phyloP scores from a whole-genome alignment of 192 early-diverging fungal genomes.

The Hyaloraphidium curvatum region DNA sequence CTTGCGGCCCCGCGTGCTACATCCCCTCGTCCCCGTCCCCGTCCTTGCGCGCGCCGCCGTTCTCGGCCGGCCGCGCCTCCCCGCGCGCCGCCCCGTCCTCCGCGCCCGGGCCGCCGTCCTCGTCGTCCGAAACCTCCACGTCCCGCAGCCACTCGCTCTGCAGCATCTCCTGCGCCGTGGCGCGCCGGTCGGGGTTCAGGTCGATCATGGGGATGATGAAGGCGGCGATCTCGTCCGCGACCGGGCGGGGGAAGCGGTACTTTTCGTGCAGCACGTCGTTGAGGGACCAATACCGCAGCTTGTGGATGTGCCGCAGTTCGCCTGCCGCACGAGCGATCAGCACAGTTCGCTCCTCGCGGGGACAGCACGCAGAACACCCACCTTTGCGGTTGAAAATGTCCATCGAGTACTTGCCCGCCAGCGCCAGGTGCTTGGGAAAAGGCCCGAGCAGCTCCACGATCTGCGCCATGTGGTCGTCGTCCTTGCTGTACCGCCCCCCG shows the following conservation, averaged over 20 bases:
- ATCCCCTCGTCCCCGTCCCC: too few species aligned
- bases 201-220: slow-evolving; percentile 73
- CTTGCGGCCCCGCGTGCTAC: too few species aligned
- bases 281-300: slow-evolving; percentile 63
- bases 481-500: slow-evolving; percentile 62
- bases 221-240: slow-evolving; percentile 51
- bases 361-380: neutral
- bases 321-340: slow-evolving; percentile 7
- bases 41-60: too few species aligned
- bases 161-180: slow-evolving; percentile 10
- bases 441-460: slow-evolving; percentile 85
- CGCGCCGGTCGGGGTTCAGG: slow-evolving; percentile 15
- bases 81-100: neutral
- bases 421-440: slow-evolving; percentile 56
- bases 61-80: too few species aligned
- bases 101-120: neutral
- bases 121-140: neutral
- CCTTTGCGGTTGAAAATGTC: slow-evolving; percentile 81
- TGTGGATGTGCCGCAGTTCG: slow-evolving; percentile 75
- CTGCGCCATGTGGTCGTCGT: slow-evolving; percentile 95
- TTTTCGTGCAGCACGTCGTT: slow-evolving; percentile 75
- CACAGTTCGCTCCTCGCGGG: neutral
- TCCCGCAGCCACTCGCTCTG: neutral
- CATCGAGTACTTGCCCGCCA: slow-evolving; percentile 60
- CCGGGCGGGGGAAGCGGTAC: slow-evolving; percentile 47